Percentiles rank a stretch among this genome's conserved stretches.
Evolutionary conservation across 768 basidiomycete species (phyloP).

Genomic region (Paxillus involutus): DNA sequence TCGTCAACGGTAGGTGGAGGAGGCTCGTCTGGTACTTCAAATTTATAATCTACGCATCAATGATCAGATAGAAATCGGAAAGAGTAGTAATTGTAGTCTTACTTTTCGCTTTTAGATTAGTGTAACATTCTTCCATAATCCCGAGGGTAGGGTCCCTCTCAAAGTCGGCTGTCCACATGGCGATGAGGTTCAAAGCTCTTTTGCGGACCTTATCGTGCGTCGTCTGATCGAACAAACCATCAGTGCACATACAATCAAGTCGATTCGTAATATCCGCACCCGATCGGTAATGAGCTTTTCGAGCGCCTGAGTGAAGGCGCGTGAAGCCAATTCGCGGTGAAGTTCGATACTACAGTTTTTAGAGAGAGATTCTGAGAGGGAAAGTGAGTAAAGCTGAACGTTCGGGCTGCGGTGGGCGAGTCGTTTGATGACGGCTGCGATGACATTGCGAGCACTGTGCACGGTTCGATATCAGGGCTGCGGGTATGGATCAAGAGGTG

Average conservation of each 20-base stretch:
- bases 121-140: conserved; percentile 89
- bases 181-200: conserved; percentile 69
- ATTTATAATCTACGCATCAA: conserved; percentile 60
- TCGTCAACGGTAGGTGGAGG: conserved; percentile 74
- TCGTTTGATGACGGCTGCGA: conserved; percentile 85
- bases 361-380: conserved; percentile 82
- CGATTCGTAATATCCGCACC: conserved; percentile 42
- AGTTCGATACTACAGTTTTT: conserved; percentile 87
- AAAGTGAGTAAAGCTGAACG: conserved; percentile 92
- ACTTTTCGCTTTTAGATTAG: conserved; percentile 83
- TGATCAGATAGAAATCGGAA: conserved; percentile 11
- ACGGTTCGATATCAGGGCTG: conserved; percentile 14
- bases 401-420: conserved; percentile 93
- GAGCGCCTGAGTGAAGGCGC: conserved; percentile 87
- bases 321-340: conserved; percentile 83
- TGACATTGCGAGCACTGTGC: conserved; percentile 78
- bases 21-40: conserved; percentile 59
- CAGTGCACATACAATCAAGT: conserved; percentile 2
- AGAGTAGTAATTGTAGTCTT: conserved; percentile 11
- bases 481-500: conserved; percentile 1
- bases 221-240: conserved; percentile 49
- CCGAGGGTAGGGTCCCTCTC: conserved; percentile 77
- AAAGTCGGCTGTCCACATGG: conserved; percentile 84
- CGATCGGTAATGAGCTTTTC: conserved; percentile 88
- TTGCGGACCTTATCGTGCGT: conserved; percentile 90